These are phyloP conservation scores for Colletotrichum tamarilloi DNA, from an alignment of 2,329 filamentous ascomycete species.

Conservation along the genomic window DNA sequence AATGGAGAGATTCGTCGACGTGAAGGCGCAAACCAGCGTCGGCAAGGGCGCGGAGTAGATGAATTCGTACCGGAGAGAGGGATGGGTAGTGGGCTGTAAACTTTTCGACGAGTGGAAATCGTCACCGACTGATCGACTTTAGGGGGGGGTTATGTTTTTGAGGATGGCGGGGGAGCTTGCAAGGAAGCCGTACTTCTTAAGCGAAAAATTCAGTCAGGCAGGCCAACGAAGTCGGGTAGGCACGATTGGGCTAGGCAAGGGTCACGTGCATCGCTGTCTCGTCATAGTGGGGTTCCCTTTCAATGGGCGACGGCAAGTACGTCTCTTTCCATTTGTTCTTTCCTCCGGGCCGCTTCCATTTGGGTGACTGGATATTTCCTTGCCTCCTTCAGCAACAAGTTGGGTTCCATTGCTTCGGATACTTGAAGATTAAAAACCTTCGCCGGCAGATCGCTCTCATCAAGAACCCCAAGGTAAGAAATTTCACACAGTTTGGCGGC, in stretches of 20 bases:
- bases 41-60: neutral
- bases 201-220: slow-evolving; percentile 56
- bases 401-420: neutral
- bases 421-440: neutral
- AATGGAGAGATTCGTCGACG: slow-evolving; percentile 21
- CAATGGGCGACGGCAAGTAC: neutral
- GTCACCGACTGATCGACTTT: slow-evolving; percentile 50
- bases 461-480: neutral
- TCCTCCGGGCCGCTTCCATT: neutral
- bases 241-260: slow-evolving; percentile 31
- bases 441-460: neutral
- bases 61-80: slow-evolving; percentile 8
- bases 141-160: slow-evolving; percentile 50
- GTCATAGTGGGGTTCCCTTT: slow-evolving; percentile 30
- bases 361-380: neutral
- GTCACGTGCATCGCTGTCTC: slow-evolving; percentile 33
- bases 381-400: neutral
- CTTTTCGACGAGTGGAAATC: slow-evolving; percentile 47
- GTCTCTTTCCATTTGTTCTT: neutral
- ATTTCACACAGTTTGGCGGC: neutral
- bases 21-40: slow-evolving; percentile 34
- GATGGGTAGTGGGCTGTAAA: slow-evolving; percentile 15
- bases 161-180: slow-evolving; percentile 54
- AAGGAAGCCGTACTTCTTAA: slow-evolving; percentile 45
- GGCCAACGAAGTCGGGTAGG: slow-evolving; percentile 34